A percentile compares a stretch with the other conserved stretches of the same genome.
Evolutionary conservation across 306 rosid genomes (phyloP).

Genomic region (Dryas octopetala): DNA sequence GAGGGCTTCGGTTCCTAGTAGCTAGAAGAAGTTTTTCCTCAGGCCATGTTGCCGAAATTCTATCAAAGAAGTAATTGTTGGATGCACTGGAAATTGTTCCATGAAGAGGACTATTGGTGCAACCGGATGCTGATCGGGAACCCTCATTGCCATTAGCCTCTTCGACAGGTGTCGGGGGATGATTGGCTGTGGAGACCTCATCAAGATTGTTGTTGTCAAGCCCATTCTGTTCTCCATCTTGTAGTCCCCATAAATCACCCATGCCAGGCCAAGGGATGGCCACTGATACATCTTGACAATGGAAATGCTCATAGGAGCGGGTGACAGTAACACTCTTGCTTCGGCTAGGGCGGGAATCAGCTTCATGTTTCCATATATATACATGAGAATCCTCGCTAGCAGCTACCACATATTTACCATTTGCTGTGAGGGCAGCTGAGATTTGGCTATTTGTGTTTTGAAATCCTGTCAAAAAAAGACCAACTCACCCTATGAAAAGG

Average conservation of each 20-base stretch:
- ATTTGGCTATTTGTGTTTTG: conserved; percentile 82
- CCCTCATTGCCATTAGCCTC: conserved; percentile 51
- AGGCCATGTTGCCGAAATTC: conserved; percentile 94
- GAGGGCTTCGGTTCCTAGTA: conserved; percentile 74
- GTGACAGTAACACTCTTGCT: conserved; percentile 70
- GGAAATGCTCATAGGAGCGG: conserved; percentile 81
- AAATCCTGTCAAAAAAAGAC: conserved; percentile 64
- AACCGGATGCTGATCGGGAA: conserved; percentile 50
- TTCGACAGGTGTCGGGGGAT: conserved; percentile 97
- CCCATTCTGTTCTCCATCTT: conserved; percentile 53
- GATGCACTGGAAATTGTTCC: conserved; percentile 84
- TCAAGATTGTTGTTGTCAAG: conserved; percentile 46
- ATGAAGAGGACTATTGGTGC: conserved; percentile 63
- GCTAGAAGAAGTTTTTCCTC: conserved; percentile 76
- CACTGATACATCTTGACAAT: conserved; percentile 84
- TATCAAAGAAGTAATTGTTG: conserved; percentile 80
- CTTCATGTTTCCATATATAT: conserved; percentile 94
- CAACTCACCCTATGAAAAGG: conserved; percentile 21
- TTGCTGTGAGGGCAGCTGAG: conserved; percentile 77
- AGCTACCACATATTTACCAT: conserved; percentile 78
- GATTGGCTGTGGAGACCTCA: conserved; percentile 65
- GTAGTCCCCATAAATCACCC: conserved; percentile 66
- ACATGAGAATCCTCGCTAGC: conserved; percentile 97
- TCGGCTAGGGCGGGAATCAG: conserved; percentile 81
- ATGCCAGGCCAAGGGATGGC: conserved; percentile 96